phyloP scores from a whole-genome alignment of 2,329 filamentous ascomycete species.

The Aspergillus pseudoviridinutans region DNA sequence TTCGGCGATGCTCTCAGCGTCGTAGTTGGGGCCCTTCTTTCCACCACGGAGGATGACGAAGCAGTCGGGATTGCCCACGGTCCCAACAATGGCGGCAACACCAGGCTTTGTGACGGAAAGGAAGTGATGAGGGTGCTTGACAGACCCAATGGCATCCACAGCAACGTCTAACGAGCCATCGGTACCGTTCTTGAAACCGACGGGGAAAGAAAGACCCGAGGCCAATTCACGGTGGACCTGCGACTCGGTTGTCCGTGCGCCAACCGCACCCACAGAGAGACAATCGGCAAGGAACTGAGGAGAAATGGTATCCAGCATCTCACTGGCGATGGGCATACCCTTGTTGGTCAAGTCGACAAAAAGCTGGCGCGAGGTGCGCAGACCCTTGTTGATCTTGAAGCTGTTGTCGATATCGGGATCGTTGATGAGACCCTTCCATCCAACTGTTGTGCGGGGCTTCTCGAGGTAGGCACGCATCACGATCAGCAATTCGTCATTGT shows the following conservation, averaged over 20 bases:
- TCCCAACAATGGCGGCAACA: constrained; percentile 90
- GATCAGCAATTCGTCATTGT: constrained; percentile 84
- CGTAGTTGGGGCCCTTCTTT: constrained; percentile 90
- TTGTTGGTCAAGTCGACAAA: constrained; percentile 87
- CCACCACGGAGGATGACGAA: constrained; percentile 94
- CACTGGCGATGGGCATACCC: constrained; percentile 93
- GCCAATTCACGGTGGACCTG: constrained; percentile 94
- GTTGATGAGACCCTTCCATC: constrained; percentile 98
- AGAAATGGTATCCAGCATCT: constrained; percentile 98
- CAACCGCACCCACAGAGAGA: constrained; percentile 86
- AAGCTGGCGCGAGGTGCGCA: constrained; percentile 79
- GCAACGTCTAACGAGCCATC: constrained; percentile 86
- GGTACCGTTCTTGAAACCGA: constrained; percentile 99
- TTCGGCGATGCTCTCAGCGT: constrained; percentile 75
- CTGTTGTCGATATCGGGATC: constrained; percentile 97
- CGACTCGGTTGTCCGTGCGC: constrained; percentile 92
- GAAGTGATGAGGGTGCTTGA: constrained; percentile 91
- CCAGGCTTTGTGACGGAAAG: constrained; percentile 96
- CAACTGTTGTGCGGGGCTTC: constrained; percentile 95
- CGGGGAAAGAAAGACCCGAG: constrained; percentile 90
- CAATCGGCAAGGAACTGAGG: constrained; percentile 94
- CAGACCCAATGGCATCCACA: constrained; percentile 91
- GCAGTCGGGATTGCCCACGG: constrained; percentile 91
- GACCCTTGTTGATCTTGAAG: constrained; percentile 98
- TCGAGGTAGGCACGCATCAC: constrained; percentile 98